Conservation (phyloP, 345 rosid genomes). For the Carallia pectinifolia region DNA sequence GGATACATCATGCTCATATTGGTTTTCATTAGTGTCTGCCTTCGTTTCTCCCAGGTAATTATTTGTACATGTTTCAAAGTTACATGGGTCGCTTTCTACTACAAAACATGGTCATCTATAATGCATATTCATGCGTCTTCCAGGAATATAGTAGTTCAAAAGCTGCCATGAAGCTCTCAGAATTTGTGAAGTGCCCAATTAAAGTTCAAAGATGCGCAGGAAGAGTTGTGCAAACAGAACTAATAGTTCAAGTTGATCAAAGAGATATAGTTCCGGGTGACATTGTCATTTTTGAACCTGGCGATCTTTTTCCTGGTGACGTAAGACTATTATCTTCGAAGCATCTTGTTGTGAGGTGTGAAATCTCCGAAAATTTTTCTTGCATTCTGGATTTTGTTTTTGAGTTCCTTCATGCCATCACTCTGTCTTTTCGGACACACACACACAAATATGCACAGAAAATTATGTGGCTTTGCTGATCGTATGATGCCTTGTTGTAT, state of each 20-base stretch:
- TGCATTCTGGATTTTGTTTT: not conserved
- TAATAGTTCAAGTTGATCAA: conserved; percentile 66
- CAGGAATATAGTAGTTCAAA: conserved; percentile 70
- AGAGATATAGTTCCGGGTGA: conserved; percentile 74
- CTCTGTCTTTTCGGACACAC: not conserved
- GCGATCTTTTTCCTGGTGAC: conserved; percentile 74
- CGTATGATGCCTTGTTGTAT: conserved; percentile 21
- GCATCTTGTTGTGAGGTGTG: conserved; percentile 64
- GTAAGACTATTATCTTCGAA: conserved; percentile 64
- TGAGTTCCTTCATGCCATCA: conserved; percentile 8
- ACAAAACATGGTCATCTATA: not conserved
- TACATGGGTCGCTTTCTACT: not conserved
- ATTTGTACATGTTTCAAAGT: not conserved
- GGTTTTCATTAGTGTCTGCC: conserved; percentile 61
- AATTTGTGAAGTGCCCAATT: conserved; percentile 54
- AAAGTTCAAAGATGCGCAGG: conserved; percentile 81
- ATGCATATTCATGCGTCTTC: conserved; percentile 11
- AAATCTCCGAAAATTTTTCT: not conserved
- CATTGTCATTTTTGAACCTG: conserved; percentile 63
- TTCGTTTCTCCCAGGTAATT: conserved; percentile 61
- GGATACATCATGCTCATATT: conserved; percentile 64
- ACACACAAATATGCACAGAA: too few relatives aligned
- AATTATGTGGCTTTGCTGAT: not conserved
- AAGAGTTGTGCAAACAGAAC: conserved; percentile 62
- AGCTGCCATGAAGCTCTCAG: conserved; percentile 74